Conservation (phyloP, 2,329 filamentous ascomycete species). For the Amauroascus verrucosus region DNA sequence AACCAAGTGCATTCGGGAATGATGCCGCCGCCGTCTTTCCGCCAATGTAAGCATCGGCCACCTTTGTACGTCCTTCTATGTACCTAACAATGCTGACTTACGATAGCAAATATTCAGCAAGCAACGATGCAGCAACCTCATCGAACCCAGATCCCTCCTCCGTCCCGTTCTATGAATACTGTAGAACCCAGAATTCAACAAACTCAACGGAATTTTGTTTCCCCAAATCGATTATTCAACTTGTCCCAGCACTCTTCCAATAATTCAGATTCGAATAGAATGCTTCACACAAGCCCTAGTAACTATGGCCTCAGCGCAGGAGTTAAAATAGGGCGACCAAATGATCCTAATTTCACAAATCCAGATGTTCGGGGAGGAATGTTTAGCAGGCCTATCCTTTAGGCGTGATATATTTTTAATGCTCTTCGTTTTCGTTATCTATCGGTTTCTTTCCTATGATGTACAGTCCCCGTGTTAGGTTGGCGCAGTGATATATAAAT, state of each 20-base stretch:
- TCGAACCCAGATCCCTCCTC: conserved; percentile 15
- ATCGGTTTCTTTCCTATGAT: too few species aligned
- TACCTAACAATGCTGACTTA: conserved; percentile 4
- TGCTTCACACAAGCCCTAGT: conserved; percentile 3
- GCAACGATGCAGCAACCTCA: conserved; percentile 14
- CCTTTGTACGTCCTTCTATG: not conserved
- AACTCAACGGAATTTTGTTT: conserved; percentile 4
- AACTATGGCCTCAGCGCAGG: conserved; percentile 16
- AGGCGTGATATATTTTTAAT: not conserved
- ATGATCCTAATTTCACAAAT: conserved; percentile 2
- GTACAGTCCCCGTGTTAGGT: too few species aligned
- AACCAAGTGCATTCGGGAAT: conserved; percentile 18
- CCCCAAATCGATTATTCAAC: conserved; percentile 8
- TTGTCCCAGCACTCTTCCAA: conserved; percentile 9
- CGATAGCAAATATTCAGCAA: conserved; percentile 12
- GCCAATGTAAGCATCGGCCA: conserved; percentile 19
- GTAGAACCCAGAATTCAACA: not conserved
- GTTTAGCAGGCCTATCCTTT: conserved; percentile 8
- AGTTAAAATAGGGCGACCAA: conserved; percentile 16
- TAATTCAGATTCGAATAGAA: conserved; percentile 3
- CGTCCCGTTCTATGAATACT: not conserved
- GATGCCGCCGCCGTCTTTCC: conserved; percentile 26
- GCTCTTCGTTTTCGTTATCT: not conserved
- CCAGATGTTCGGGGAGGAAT: not conserved
- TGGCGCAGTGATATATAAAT: too few species aligned